Evolutionary conservation across 2,329 filamentous ascomycete genomes (phyloP), one percentile per base, ranked within the genome.

Genomic region (Sclerotinia nivalis): DNA sequence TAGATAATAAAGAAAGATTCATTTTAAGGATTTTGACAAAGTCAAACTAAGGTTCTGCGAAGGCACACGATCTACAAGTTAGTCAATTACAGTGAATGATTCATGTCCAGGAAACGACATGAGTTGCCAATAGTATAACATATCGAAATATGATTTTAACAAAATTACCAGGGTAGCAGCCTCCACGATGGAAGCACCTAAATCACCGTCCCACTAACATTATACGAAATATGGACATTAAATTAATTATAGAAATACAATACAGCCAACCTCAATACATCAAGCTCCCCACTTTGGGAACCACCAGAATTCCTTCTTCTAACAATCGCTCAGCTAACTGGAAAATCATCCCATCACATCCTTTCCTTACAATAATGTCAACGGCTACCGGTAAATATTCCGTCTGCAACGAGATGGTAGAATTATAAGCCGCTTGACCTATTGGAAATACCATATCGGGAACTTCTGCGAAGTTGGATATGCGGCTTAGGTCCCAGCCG

Each of bases 261-360:
- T 5, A n/a, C 54, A 37, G 12, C 7, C 12, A 64, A 28, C 2
- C 31, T 64, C 15, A 73, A 67, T 70, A 75, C 72, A 72, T 71
- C 8, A 75, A 75, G 10, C 75, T 75, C 0, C 86, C 86, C 2
- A 82, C 77, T 75, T 80, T 76, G 3, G 83, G 84, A 4, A 81
- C 73, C 60, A 79, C 80, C 55, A 88, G 28, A 4, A 88, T 80
- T 0, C 86, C 86, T 22, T 80, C 82, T 37, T 78, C 78, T 1
- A 84, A 81, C 69, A 89, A 71, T 55, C 86, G 84, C 64, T 83
- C 79, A 2, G 87, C 84, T 64, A 89, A 76, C 56, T 81, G 82
- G 55, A 85, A 85, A 37, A 89, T 74, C 80, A 89, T 81, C 0
- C 85, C 85, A 77, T 90, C 88, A 72, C 88, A 90, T 0, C 87